A percentile compares a stretch with the other conserved stretches of the same genome.
Conservation (phyloP, 2,329 filamentous ascomycete species). For the Penicillium thymicola region DNA sequence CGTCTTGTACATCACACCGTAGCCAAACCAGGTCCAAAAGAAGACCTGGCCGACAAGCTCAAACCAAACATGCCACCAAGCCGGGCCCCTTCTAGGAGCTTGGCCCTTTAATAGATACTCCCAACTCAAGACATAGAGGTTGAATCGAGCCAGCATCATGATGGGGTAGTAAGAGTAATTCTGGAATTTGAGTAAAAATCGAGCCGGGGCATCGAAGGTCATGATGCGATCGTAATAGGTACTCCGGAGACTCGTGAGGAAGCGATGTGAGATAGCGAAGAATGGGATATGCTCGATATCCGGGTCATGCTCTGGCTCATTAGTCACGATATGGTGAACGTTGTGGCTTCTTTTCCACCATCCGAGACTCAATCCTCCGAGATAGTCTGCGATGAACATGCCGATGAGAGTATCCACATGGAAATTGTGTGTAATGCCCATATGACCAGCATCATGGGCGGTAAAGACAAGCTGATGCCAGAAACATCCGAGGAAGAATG, state of each 20-base stretch:
- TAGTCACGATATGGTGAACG: constrained; percentile 94
- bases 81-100: constrained; percentile 70
- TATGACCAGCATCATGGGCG: constrained; percentile 92
- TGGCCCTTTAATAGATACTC: constrained; percentile 68
- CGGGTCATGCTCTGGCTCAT: constrained; percentile 90
- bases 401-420: constrained; percentile 78
- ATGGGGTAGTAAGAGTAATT: constrained; percentile 80
- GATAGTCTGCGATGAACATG: constrained; percentile 83
- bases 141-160: constrained; percentile 78
- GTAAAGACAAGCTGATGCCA: constrained; percentile 96
- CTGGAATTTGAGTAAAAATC: constrained; percentile 68
- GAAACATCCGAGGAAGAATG: constrained; percentile 71
- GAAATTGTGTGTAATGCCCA: constrained; percentile 94
- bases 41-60: constrained; percentile 72
- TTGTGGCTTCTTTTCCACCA: constrained; percentile 99
- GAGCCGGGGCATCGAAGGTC: constrained; percentile 71
- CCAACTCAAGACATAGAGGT: constrained; percentile 80
- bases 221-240: constrained; percentile 82
- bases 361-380: constrained; percentile 83
- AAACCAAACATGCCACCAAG: constrained; percentile 80
- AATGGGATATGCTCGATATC: constrained; percentile 91
- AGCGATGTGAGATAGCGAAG: constrained; percentile 80
- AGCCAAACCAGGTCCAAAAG: constrained; percentile 87
- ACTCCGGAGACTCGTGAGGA: constrained; percentile 68
- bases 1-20: constrained; percentile 69